Evolutionary conservation across 2,329 filamentous ascomycete genomes (phyloP), one percentile per base, ranked within the genome.

Genomic region (Fusarium chaquense): DNA sequence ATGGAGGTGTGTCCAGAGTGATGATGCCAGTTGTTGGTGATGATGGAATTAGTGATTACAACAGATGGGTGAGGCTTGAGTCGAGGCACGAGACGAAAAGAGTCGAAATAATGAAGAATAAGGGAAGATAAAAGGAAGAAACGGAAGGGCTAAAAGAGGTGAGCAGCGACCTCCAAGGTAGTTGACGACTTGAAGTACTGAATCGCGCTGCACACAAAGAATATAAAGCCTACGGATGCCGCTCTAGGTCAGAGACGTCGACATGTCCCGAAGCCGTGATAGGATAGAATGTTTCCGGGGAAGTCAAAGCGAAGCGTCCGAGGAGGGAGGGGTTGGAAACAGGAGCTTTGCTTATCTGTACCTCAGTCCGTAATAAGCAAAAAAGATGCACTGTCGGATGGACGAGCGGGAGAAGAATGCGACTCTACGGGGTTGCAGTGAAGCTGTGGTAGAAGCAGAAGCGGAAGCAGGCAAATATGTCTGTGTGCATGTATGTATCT

Each of bases 241-340:
- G 58, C 49, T 65, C 53, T 47, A 64, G 35, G 64, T 47, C 10
- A 52, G 28, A 56, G 44, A 52, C 45, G 51, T 54, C 55, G 65
- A 56, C 50, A 65, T 55, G 30, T 45, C 44, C 52, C 24, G 18
- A 60, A 55, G 49, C 43, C 49, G 60, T 65, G 66, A 69, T 65
- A 69, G 60, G 66, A 53, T 44, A 20, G 38, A 36, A 54, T 38
- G 47, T 50, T 68, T 50, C 60, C 66, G 65, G 66, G 54, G 50
- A 52, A 68, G 54, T 44, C 18, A 46, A 46, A 61, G 43, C 30
- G 26, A 53, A 43, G 50, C 59, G 54, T 55, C 49, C 46, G 66
- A 56, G 59, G 65, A 56, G 59, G 65, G 65, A 50, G 61, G 64
- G 64, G 44, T 63, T 58, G 41, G 49, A 44, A 52, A 40, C 40